Conservation (phyloP, 1,139 yeast genomes). For the Hemisphaericaspora xylofermentans region DNA sequence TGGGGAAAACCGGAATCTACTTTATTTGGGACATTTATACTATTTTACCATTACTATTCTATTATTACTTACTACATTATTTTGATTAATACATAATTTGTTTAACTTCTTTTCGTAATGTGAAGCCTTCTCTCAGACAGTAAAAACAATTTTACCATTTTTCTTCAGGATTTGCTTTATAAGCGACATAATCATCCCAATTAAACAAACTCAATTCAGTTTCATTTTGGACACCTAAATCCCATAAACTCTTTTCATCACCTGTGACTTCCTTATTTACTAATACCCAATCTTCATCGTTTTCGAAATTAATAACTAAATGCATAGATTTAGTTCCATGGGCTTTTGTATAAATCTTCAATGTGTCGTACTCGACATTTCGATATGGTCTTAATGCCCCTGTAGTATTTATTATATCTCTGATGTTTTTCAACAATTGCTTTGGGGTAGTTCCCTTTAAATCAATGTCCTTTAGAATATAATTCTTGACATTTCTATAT, state of each 20-base stretch:
- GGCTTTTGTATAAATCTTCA: constrained; percentile 90
- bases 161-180: constrained; percentile 81
- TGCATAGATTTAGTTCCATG: constrained; percentile 95
- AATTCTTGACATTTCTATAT: constrained; percentile 84
- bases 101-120: too few relatives aligned
- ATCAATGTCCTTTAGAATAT: constrained; percentile 70
- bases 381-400: constrained; percentile 83
- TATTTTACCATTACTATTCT: not conserved
- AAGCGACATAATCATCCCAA: constrained; percentile 60
- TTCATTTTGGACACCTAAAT: constrained; percentile 83
- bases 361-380: constrained; percentile 68
- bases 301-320: constrained; percentile 85
- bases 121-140: too few relatives aligned
- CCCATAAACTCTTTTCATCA: constrained; percentile 47
- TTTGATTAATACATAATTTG: constrained; percentile 11
- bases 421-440: constrained; percentile 51
- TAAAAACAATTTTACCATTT: constrained; percentile 78
- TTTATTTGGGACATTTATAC: not conserved
- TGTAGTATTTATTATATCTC: constrained; percentile 53
- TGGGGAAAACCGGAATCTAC: not conserved
- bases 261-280: constrained; percentile 29
- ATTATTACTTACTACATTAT: not conserved
- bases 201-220: constrained; percentile 86
- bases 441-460: constrained; percentile 67
- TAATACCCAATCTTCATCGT: constrained; percentile 60